Evolutionary conservation across 1,284 basidiomycete genomes (phyloP).

Genomic region (Somion occarium): DNA sequence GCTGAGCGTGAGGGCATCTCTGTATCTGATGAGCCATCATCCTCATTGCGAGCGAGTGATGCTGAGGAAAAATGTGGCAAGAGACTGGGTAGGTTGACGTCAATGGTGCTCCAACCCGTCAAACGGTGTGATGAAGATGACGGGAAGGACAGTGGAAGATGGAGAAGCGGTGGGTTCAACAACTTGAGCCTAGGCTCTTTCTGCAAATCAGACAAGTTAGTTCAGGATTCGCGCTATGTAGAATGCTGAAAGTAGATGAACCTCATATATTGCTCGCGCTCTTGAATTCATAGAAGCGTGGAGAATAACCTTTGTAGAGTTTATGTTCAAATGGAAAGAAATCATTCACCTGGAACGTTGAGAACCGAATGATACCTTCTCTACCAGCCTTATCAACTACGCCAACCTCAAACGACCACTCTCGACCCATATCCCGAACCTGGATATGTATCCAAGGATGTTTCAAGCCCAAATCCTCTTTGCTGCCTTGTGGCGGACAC

Average conservation of each 20-base stretch:
- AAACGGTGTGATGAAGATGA: constrained; percentile 44
- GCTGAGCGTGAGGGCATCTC: constrained; percentile 3
- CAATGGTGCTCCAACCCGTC: constrained; percentile 71
- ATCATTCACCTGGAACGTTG: constrained; percentile 73
- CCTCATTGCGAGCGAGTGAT: constrained; percentile 27
- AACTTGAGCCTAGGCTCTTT: constrained; percentile 51
- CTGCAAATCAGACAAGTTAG: constrained; percentile 32
- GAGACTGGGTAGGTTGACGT: constrained; percentile 55
- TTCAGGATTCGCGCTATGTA: constrained; percentile 1
- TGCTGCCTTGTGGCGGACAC: constrained; percentile 37
- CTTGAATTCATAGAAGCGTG: too few relatives aligned
- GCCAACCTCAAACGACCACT: constrained; percentile 76
- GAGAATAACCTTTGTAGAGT: too few relatives aligned
- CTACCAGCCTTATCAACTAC: constrained; percentile 59
- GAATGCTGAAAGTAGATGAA: too few relatives aligned
- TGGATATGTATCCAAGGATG: constrained; percentile 76
- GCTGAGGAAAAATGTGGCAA: constrained; percentile 60
- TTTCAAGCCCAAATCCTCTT: constrained; percentile 53
- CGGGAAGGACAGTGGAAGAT: constrained; percentile 72
- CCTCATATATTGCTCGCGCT: too few relatives aligned
- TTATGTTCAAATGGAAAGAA: constrained; percentile 3
- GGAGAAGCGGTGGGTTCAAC: constrained; percentile 46
- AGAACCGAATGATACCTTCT: constrained; percentile 62
- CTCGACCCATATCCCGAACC: constrained; percentile 60
- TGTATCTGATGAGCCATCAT: constrained; percentile 23